These are phyloP conservation scores for Diospyros kaki DNA, from an alignment of 148 eudicot genomes.

Conservation along the genomic window DNA sequence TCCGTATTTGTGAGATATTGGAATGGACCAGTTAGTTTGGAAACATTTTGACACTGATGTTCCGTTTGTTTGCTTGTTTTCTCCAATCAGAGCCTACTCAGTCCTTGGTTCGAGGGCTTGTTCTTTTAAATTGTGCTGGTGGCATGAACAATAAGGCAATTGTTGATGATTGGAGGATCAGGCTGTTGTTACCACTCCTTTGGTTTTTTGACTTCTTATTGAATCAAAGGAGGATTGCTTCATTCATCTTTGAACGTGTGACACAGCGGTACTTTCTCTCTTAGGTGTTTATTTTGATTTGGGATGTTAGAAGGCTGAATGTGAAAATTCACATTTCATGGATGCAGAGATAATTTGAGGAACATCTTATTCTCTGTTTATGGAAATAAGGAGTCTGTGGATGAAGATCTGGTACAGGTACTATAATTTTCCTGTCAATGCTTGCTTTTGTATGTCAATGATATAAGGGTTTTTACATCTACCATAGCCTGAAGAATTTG, in stretches of 20 bases:
- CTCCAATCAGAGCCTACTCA: slow-evolving; percentile 35
- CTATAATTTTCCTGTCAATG: not conserved
- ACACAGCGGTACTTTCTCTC: slow-evolving; percentile 44
- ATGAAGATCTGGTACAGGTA: slow-evolving; percentile 88
- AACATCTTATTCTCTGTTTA: slow-evolving; percentile 70
- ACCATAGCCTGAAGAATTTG: too few species aligned
- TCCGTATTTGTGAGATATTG: not conserved
- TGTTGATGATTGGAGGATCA: slow-evolving; percentile 98
- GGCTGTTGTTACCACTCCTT: slow-evolving; percentile 68
- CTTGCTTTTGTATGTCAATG: not conserved
- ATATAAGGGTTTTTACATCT: too few species aligned
- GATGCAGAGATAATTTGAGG: slow-evolving; percentile 58
- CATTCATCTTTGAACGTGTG: slow-evolving; percentile 66
- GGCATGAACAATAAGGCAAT: slow-evolving; percentile 99
- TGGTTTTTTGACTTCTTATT: slow-evolving; percentile 78
- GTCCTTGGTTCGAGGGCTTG: slow-evolving; percentile 62
- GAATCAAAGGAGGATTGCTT: slow-evolving; percentile 72
- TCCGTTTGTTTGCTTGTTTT: slow-evolving; percentile 8
- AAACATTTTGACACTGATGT: slow-evolving; percentile 1
- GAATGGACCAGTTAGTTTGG: not conserved
- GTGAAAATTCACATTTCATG: slow-evolving; percentile 4
- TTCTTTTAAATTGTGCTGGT: slow-evolving; percentile 90
- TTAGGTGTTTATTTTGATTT: not conserved
- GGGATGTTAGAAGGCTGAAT: slow-evolving; percentile 6
- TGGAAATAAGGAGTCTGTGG: slow-evolving; percentile 75